Conservation (phyloP, 2,329 filamentous ascomycete genomes). For the Byssochlamys sp. region DNA sequence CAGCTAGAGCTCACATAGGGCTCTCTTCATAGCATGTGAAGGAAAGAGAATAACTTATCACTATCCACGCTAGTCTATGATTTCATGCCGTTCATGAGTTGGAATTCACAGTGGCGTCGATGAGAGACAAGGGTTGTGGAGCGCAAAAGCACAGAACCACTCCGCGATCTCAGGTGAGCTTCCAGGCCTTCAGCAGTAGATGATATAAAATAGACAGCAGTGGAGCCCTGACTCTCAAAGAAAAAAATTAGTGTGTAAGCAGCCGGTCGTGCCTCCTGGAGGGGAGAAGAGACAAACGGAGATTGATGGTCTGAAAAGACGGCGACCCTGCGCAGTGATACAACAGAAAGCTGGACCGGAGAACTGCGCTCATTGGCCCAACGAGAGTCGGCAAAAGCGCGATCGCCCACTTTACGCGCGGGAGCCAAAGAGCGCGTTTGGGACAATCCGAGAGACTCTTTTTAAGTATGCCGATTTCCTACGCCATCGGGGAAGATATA, state of each 20-base stretch:
- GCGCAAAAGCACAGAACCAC: not conserved
- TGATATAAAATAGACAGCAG: not conserved
- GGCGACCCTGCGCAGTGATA: not conserved
- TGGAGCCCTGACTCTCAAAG: not conserved
- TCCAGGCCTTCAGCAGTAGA: not conserved
- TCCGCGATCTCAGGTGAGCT: not conserved
- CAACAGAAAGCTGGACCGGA: not conserved
- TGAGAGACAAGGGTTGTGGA: not conserved
- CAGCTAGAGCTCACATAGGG: not conserved
- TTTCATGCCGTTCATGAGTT: not conserved
- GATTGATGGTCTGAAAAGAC: not conserved
- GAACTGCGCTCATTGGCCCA: not conserved
- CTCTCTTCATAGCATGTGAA: not conserved
- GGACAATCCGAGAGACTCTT: not conserved
- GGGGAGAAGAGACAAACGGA: not conserved
- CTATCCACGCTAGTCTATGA: not conserved
- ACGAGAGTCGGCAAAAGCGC: not conserved
- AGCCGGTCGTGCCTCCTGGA: not conserved
- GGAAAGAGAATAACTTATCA: not conserved
- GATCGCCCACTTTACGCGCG: not conserved
- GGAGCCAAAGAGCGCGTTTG: not conserved
- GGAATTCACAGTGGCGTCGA: not conserved
- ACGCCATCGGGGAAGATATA: not conserved
- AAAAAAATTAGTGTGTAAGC: not conserved
- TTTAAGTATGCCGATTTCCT: not conserved